Percentiles rank a stretch among this genome's conserved stretches.
These are phyloP conservation scores for Heritiera littoralis DNA, from an alignment of 345 rosid species.

Conservation along the genomic window DNA sequence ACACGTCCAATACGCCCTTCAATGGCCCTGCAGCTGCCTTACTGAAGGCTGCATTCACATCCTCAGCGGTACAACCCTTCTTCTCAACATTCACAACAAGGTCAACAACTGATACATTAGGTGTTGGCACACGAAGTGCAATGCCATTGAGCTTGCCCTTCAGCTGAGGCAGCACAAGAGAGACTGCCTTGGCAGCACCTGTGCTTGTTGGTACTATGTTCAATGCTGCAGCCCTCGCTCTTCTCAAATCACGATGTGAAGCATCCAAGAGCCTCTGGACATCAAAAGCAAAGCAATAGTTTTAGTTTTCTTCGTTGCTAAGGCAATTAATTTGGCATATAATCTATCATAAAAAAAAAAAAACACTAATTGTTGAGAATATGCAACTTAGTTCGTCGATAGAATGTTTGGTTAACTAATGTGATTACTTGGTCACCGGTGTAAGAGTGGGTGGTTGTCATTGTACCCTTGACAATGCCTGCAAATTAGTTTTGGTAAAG, in stretches of 20 bases:
- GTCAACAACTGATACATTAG: conserved; percentile 93
- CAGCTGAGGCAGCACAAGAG: conserved; percentile 90
- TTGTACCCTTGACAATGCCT: conserved; percentile 98
- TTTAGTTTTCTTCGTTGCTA: neutral
- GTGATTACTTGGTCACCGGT: conserved; percentile 89
- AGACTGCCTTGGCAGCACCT: conserved; percentile 98
- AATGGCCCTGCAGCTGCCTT: conserved; percentile 86
- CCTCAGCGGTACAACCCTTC: conserved; percentile 77
- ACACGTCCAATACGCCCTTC: conserved; percentile 81
- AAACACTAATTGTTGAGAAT: neutral
- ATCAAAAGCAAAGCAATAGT: conserved; percentile 1
- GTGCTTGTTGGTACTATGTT: conserved; percentile 99
- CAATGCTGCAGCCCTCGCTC: conserved; percentile 97
- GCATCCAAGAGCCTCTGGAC: conserved; percentile 93
- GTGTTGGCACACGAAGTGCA: conserved; percentile 98
- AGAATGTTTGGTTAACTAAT: neutral
- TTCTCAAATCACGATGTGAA: conserved; percentile 93
- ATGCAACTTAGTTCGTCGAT: neutral
- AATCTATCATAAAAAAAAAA: neutral
- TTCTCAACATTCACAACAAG: conserved; percentile 84
- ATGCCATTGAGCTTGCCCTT: conserved; percentile 98
- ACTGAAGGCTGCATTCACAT: conserved; percentile 91
- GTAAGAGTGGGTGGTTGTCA: conserved; percentile 99
- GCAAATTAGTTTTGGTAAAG: conserved; percentile 26
- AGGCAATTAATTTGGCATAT: neutral